Base-by-base conservation (phyloP, 31 red algal species). In the Endocladia muricata region DNA sequence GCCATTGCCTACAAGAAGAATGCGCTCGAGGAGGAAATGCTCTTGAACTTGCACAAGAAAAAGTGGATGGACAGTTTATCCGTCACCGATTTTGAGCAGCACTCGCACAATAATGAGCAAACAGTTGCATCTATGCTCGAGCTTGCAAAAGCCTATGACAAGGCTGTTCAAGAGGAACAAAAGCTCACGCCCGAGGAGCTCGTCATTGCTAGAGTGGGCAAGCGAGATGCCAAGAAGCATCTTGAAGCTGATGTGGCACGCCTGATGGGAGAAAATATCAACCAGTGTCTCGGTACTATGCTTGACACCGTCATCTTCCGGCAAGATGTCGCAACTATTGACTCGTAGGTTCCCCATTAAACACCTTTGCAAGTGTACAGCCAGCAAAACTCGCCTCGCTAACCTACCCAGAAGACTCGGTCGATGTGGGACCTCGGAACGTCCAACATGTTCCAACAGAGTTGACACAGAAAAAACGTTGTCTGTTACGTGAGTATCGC, bases 41-140 rank as follows among this genome's bases (percentile, higher is more conserved):
- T 99, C 1, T 76, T 99, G 61, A 99, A 99, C 61, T 60, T 99
- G 63, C 89, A 99, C 78, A 99, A 95, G 79, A 94, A 92, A 70
- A 86, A 91, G 77, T 99, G 96, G 96, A 95, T 86, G 43, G 89
- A 90, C 39, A 80, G 77, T 65, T 67, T 99, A 1, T 77, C 81
- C 13, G 84, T 92, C 39, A 22, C 42, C 43, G 84, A 95, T 29
- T 94, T 92, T 63, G 79, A 90, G 30, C n/a, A 89, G 9, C 96
- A 94, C 62, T 79, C 84, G 23, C 32, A 55, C 0, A 59, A 48
- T 22, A 99, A 95, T 35, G 88, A 88, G 41, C 41, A 79, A 2
- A 93, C 96, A 30, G 52, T 99, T 35, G 66, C 74, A 22, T 56
- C 73, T 41, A 98, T 99, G 96, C 78, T 99, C n/a, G 40, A 85